These are phyloP conservation scores for Septoria linicola DNA, from an alignment of 2,329 filamentous ascomycete genomes.

Conservation along the genomic window DNA sequence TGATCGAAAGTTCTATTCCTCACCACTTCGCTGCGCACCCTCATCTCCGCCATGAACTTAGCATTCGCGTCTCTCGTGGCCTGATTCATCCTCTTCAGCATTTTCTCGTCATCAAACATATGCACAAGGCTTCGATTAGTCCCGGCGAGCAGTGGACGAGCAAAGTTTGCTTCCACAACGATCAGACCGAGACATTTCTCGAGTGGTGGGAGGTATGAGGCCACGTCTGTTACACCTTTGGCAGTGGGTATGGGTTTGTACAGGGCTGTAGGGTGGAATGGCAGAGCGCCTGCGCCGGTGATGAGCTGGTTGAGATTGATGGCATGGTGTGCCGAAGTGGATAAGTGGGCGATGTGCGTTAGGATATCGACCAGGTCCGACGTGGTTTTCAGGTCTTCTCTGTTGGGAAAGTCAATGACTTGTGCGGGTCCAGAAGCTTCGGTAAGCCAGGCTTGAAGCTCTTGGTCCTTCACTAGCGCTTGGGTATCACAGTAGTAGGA, in stretches of 20 bases:
- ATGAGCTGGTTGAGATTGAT: conserved; percentile 47
- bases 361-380: conserved; percentile 44
- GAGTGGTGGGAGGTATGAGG: conserved; percentile 38
- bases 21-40: conserved; percentile 41
- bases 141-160: conserved; percentile 42
- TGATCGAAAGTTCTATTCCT: conserved; percentile 44
- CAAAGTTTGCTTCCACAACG: conserved; percentile 42
- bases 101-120: conserved; percentile 43
- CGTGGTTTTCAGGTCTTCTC: conserved; percentile 11
- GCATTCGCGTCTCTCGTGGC: conserved; percentile 38
- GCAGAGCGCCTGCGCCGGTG: conserved; percentile 40
- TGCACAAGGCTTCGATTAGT: conserved; percentile 43
- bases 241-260: conserved; percentile 41
- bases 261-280: conserved; percentile 47
- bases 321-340: conserved; percentile 43
- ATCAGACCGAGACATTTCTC: conserved; percentile 42
- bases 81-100: conserved; percentile 40
- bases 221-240: conserved; percentile 42
- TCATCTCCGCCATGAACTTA: conserved; percentile 42
- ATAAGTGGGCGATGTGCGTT: conserved; percentile 43
- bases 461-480: conserved; percentile 40
- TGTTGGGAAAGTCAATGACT: conserved; percentile 46
- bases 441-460: conserved; percentile 48
- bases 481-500: conserved; percentile 45
- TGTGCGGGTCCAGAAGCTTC: conserved; percentile 43